Evolutionary conservation across 2,329 filamentous ascomycete species (phyloP).

Genomic region (Metarhizium robertsii): DNA sequence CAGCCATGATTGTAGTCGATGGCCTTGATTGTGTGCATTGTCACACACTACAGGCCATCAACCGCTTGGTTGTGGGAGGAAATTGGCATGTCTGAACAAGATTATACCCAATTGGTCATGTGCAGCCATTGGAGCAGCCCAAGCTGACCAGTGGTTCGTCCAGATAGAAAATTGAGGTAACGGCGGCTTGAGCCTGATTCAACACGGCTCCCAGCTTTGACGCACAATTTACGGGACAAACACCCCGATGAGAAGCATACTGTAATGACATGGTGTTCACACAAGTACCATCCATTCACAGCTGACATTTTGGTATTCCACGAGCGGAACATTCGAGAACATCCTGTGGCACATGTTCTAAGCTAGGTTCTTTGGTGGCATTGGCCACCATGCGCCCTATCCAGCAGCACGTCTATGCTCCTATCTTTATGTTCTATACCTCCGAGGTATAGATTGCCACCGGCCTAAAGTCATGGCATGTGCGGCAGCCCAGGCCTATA

Average conservation of each 20-base stretch:
- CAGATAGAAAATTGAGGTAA: neutral
- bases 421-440: no score
- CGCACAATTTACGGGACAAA: neutral
- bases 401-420: no score
- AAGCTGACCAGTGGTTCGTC: neutral
- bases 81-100: conserved; percentile 10
- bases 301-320: no score
- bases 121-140: neutral
- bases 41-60: conserved; percentile 6
- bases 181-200: neutral
- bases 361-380: no score
- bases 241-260: no score
- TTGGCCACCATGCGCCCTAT: no score
- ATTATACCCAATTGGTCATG: neutral
- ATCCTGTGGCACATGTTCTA: no score
- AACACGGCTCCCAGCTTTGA: neutral
- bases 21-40: conserved; percentile 15
- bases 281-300: neutral
- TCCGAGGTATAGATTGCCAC: no score
- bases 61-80: conserved; percentile 22
- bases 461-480: no score
- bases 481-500: no score
- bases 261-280: neutral
- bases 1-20: conserved; percentile 16
- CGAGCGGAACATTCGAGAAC: no score